phyloP scores from a whole-genome alignment of 1,139 yeast genomes.

The Sugiyamaella castrensis region DNA sequence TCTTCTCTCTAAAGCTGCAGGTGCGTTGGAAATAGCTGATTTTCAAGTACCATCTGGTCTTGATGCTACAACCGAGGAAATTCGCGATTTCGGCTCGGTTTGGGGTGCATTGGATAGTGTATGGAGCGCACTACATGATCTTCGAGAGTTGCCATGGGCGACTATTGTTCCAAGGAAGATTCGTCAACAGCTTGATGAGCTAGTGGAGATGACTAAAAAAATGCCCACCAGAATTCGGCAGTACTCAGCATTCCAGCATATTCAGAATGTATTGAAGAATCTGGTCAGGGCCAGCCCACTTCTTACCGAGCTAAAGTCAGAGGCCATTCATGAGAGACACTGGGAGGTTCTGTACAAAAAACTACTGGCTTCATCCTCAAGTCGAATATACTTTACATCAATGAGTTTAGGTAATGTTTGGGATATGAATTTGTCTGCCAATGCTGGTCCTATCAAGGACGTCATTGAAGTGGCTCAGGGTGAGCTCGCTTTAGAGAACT shows the following conservation, averaged over 20 bases:
- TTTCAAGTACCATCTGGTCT: conserved; percentile 38
- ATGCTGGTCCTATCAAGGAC: conserved; percentile 49
- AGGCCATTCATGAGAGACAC: conserved; percentile 62
- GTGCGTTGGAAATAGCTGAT: conserved; percentile 20
- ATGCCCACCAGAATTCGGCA: conserved; percentile 63
- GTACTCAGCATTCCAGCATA: conserved; percentile 64
- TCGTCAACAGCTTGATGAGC: conserved; percentile 51
- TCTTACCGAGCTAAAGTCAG: conserved; percentile 53
- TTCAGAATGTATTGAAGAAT: conserved; percentile 48
- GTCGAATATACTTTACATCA: conserved; percentile 26
- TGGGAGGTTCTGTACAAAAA: conserved; percentile 55
- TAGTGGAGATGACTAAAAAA: conserved; percentile 47
- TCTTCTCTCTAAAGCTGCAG: conserved; percentile 44
- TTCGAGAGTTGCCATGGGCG: conserved; percentile 52
- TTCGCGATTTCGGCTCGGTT: conserved; percentile 55
- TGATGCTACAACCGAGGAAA: conserved; percentile 45
- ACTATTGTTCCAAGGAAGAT: conserved; percentile 48
- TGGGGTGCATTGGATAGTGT: conserved; percentile 64
- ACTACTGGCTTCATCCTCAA: conserved; percentile 23
- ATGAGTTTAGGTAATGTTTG: conserved; percentile 60
- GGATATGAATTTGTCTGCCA: conserved; percentile 49
- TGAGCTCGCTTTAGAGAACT: conserved; percentile 64
- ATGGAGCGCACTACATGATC: conserved; percentile 49
- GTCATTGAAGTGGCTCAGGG: conserved; percentile 66
- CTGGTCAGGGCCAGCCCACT: conserved; percentile 43